Percentiles rank a stretch among this genome's conserved stretches.
Evolutionary conservation across 768 basidiomycete genomes (phyloP).

Genomic region (Sarcomyxa edulis): DNA sequence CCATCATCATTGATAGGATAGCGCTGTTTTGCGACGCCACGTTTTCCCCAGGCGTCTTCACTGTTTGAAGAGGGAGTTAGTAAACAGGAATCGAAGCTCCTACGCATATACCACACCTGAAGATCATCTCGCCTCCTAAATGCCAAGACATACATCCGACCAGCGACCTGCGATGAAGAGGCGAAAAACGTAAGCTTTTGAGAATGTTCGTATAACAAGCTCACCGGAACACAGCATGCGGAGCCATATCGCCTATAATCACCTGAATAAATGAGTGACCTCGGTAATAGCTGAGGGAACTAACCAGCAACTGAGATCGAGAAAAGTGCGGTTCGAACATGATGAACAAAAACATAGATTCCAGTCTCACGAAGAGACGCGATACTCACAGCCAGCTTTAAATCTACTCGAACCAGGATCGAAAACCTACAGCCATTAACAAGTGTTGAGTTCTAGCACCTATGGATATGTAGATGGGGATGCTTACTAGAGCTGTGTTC

Average conservation of each 20-base stretch:
- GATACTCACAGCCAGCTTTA: constrained; percentile 94
- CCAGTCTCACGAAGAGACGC: too few relatives aligned
- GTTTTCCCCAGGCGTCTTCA: constrained; percentile 89
- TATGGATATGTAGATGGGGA: too few relatives aligned
- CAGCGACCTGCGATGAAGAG: constrained; percentile 93
- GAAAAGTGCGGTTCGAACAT: too few relatives aligned
- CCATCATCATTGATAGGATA: constrained; percentile 93
- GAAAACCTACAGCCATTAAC: too few relatives aligned
- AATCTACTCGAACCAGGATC: constrained; percentile 98
- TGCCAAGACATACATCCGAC: constrained; percentile 91
- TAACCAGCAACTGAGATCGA: constrained; percentile 59
- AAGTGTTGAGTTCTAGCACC: too few relatives aligned
- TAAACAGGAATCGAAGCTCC: constrained; percentile 3
- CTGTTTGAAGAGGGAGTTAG: constrained; percentile 27
- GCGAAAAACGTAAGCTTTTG: constrained; percentile 7
- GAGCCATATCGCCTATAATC: constrained; percentile 73
- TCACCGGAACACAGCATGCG: constrained; percentile 91
- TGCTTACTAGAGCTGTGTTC: too few relatives aligned
- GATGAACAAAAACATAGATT: constrained; percentile 5
- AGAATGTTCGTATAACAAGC: constrained; percentile 24
- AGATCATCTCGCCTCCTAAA: constrained; percentile 97
- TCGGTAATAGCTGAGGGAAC: too few relatives aligned
- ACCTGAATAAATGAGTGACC: too few relatives aligned
- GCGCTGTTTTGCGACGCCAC: constrained; percentile 88
- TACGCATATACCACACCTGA: constrained; percentile 72